Evolutionary conservation across 495 filamentous ascomycete genomes (phyloP).

Genomic region (Emericellopsis terricola): DNA sequence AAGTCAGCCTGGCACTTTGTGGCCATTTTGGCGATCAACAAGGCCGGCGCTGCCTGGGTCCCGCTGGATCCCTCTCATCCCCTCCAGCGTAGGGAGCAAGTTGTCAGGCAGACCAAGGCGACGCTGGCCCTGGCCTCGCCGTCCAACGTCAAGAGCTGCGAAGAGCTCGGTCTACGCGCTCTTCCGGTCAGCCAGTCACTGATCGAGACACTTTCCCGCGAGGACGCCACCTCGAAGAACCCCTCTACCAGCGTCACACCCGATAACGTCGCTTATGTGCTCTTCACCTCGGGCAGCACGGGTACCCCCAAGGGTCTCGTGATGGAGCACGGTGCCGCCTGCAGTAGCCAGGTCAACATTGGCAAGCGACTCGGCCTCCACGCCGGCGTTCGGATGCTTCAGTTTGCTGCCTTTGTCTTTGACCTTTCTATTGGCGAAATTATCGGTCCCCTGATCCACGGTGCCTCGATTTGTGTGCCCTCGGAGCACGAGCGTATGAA

Average conservation of each 20-base stretch:
- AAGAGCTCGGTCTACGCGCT: conserved; percentile 21
- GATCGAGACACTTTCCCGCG: conserved; percentile 1
- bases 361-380: conserved; percentile 19
- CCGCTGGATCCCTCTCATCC: conserved; percentile 38
- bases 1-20: conserved; percentile 35
- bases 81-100: conserved; percentile 20
- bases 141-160: not conserved
- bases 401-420: conserved; percentile 46
- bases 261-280: conserved; percentile 27
- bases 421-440: conserved; percentile 41
- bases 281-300: conserved; percentile 35
- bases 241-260: conserved; percentile 3
- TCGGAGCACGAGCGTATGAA: conserved; percentile 15
- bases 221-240: not conserved
- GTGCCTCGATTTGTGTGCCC: conserved; percentile 21
- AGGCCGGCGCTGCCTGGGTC: conserved; percentile 37
- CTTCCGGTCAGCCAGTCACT: conserved; percentile 30
- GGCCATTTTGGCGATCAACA: conserved; percentile 32
- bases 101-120: conserved; percentile 6
- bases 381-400: conserved; percentile 26
- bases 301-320: conserved; percentile 24
- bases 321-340: conserved; percentile 22
- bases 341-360: conserved; percentile 19
- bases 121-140: conserved; percentile 20
- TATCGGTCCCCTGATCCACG: conserved; percentile 34